Evolutionary conservation across 2,329 filamentous ascomycete species (phyloP).

Genomic region (Balansia obtecta): DNA sequence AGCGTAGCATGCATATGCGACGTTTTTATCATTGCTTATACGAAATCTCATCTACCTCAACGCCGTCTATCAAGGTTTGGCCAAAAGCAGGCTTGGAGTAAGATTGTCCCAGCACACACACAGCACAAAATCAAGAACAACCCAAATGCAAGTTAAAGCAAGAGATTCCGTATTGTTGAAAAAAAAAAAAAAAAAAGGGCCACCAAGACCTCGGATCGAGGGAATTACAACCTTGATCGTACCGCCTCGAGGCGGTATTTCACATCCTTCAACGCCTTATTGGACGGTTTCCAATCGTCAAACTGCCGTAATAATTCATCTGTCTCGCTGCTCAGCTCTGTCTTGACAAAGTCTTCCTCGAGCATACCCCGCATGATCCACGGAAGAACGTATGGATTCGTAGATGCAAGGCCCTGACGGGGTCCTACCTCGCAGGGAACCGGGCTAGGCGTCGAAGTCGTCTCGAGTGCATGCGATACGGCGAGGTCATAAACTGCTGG

Average conservation of each 20-base stretch:
- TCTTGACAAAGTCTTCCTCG: slow-evolving; percentile 83
- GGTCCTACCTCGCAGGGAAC: slow-evolving; percentile 15
- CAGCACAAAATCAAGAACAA: too few species aligned
- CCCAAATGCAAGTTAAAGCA: too few species aligned
- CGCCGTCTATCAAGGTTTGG: too few species aligned
- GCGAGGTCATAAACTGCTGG: slow-evolving; percentile 71
- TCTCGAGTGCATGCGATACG: slow-evolving; percentile 62
- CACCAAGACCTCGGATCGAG: too few species aligned
- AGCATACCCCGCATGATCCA: slow-evolving; percentile 92
- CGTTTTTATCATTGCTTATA: too few species aligned
- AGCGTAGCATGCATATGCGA: too few species aligned
- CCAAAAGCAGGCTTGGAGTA: too few species aligned
- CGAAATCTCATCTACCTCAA: too few species aligned
- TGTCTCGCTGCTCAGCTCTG: slow-evolving; percentile 65
- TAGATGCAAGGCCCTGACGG: slow-evolving; percentile 27
- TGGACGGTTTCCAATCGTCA: slow-evolving; percentile 83
- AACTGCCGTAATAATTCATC: slow-evolving; percentile 73
- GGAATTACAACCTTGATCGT: slow-evolving; percentile 57
- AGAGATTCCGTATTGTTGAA: too few species aligned
- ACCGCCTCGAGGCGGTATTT: slow-evolving; percentile 90
- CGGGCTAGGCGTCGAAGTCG: slow-evolving; percentile 39
- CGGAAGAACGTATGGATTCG: slow-evolving; percentile 83
- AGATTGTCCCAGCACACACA: too few species aligned
- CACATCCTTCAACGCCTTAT: slow-evolving; percentile 88
- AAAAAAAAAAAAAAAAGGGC: neutral